Conservation (phyloP, 352 stramenopile genomes). For the Phytophthora pluvialis region DNA sequence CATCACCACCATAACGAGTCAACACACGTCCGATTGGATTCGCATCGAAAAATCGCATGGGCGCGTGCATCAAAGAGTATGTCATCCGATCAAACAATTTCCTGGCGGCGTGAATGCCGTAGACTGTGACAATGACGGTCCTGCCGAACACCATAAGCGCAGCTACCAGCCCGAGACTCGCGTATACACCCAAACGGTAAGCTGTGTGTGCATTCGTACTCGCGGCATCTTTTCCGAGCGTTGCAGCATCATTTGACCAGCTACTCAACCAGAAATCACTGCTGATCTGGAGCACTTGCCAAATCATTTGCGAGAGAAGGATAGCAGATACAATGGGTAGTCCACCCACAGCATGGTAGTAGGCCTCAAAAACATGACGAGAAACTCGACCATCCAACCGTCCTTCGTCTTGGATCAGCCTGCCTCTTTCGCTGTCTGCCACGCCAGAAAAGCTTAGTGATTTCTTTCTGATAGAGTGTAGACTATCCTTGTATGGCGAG, state of each 20-base stretch:
- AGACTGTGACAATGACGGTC: constrained; percentile 46
- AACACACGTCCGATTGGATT: constrained; percentile 92
- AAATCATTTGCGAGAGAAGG: constrained; percentile 59
- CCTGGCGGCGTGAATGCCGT: constrained; percentile 49
- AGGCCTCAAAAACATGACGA: constrained; percentile 40
- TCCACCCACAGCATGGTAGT: constrained; percentile 52
- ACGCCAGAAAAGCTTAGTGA: constrained; percentile 1
- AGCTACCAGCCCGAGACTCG: constrained; percentile 38
- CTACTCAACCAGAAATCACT: constrained; percentile 91
- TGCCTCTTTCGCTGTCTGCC: constrained; percentile 13
- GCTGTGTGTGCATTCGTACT: constrained; percentile 16
- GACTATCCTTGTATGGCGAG: background rate
- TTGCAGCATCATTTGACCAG: constrained; percentile 68
- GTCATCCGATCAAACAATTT: constrained; percentile 91
- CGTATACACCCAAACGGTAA: constrained; percentile 54
- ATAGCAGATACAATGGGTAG: constrained; percentile 46
- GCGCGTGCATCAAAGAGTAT: constrained; percentile 83
- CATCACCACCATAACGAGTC: constrained; percentile 91
- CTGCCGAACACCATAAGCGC: constrained; percentile 54
- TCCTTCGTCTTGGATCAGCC: constrained; percentile 47
- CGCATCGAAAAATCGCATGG: constrained; percentile 93
- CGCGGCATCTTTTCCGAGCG: constrained; percentile 35
- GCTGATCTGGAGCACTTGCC: constrained; percentile 76
- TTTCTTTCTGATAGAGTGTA: background rate
- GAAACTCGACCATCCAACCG: constrained; percentile 44